Evolutionary conservation across 257 asterid genomes (phyloP).

Genomic region (Verbascum thapsus): DNA sequence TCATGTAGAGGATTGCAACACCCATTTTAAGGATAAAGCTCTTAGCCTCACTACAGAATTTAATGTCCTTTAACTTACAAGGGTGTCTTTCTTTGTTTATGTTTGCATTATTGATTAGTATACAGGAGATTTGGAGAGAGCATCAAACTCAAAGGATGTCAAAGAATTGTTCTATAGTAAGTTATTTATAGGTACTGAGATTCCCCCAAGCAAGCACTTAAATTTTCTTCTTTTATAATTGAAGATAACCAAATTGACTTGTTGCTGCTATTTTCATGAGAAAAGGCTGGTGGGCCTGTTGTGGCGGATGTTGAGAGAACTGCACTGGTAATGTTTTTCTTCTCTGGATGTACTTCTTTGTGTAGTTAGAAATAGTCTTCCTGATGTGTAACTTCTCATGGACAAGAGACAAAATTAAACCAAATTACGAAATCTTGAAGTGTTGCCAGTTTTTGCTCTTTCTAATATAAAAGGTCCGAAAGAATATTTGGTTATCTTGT

Average conservation of each 20-base stretch:
- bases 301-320: constrained; percentile 66
- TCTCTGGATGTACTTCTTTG: neutral
- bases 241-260: constrained; percentile 17
- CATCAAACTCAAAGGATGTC: constrained; percentile 58
- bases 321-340: constrained; percentile 49
- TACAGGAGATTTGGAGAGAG: constrained; percentile 60
- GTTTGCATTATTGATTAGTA: constrained; percentile 51
- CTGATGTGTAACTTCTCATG: constrained; percentile 1
- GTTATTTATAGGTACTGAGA: constrained; percentile 12
- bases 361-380: constrained; percentile 12
- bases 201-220: neutral
- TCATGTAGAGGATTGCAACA: constrained; percentile 50
- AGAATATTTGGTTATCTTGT: too few species aligned
- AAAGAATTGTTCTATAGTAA: too few species aligned
- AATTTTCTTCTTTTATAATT: constrained; percentile 18
- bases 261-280: constrained; percentile 36
- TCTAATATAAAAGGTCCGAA: too few species aligned
- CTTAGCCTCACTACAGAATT: constrained; percentile 6
- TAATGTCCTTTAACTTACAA: constrained; percentile 7
- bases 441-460: constrained; percentile 27
- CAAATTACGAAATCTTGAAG: constrained; percentile 1
- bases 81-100: constrained; percentile 17
- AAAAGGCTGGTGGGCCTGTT: constrained; percentile 47
- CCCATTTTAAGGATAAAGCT: constrained; percentile 45
- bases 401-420: neutral